Conservation (phyloP, 495 filamentous ascomycete species). For the Podospora pseudoanserina region DNA sequence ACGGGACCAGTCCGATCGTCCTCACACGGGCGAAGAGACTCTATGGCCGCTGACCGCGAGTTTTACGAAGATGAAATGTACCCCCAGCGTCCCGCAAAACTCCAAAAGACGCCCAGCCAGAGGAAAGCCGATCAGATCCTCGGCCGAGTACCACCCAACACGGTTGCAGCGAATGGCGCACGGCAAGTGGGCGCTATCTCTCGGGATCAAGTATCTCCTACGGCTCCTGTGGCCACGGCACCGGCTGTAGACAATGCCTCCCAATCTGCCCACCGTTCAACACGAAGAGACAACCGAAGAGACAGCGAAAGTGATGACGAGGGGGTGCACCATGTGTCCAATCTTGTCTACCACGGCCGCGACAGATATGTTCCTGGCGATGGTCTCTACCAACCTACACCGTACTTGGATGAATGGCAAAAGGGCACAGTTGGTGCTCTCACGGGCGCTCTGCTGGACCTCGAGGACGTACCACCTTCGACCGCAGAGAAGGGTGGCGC, state of each 20-base stretch:
- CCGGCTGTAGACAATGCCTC: background rate
- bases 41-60: slow-evolving; percentile 10
- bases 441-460: slow-evolving; percentile 47
- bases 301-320: slow-evolving; percentile 24
- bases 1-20: background rate
- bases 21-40: slow-evolving; percentile 13
- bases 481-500: slow-evolving; percentile 29
- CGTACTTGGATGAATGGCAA: slow-evolving; percentile 58
- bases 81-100: slow-evolving; percentile 18
- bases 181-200: slow-evolving; percentile 7
- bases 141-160: slow-evolving; percentile 21
- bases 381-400: slow-evolving; percentile 44
- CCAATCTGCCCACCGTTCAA: background rate
- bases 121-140: slow-evolving; percentile 32
- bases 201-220: slow-evolving; percentile 8
- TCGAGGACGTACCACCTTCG: slow-evolving; percentile 36
- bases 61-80: slow-evolving; percentile 15
- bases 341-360: slow-evolving; percentile 42
- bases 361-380: slow-evolving; percentile 41
- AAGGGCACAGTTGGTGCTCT: slow-evolving; percentile 51
- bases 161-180: background rate
- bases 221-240: slow-evolving; percentile 8
- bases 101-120: slow-evolving; percentile 25
- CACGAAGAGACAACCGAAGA: slow-evolving; percentile 14
- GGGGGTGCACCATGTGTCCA: slow-evolving; percentile 37